Evolutionary conservation across 768 basidiomycete species (phyloP), one percentile per base, ranked within the genome.

Genomic region (Rubroboletus satanas): DNA sequence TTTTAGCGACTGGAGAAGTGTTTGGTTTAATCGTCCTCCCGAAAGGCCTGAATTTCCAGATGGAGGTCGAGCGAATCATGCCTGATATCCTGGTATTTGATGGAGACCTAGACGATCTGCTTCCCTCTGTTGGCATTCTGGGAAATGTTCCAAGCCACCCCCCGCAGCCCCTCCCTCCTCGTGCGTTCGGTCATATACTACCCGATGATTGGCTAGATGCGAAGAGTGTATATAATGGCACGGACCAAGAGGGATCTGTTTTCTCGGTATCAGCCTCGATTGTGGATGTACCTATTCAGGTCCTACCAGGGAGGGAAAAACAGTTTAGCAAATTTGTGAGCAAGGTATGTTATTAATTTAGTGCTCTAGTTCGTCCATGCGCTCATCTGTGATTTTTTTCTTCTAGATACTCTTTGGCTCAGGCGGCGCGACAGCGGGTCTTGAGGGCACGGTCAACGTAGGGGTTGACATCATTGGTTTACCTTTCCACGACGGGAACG

Each of bases 11-110:
- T 62, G 91, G 89, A 14, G 78, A 78, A 4, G 82, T 93, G 11
- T 78, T 76, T 44, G 90, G 80, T 7, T 75, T 77, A 17, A 74
- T 88, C 35, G 84, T 87, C 10, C 75, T 93, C 2, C 90, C 90
- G 1, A 72, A 69, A 41, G 88, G 88, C 42, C 81, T 93, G 69
- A 69, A 87, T 51, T 72, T 90, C 28, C 75, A 73, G n/a, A 68
- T 91, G 48, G 74, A 83, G 41, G 84, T 91, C 18, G 78, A 73
- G 7, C 78, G 75, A 41, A 80, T 91, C 28, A 75, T 88, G 52
- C 89, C 90, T 0, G 90, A 93, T 65, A 84, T 88, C 28, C 69
- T 92, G 7, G 78, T 93, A 5, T 92, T 82, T 54, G 90, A 93
- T 58, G 90, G 90, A 3, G 81, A 83, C 21, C 77, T 81, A 0